These are phyloP conservation scores for Mediolabrus comicus DNA, from an alignment of 108 stramenopile species.

Conservation along the genomic window DNA sequence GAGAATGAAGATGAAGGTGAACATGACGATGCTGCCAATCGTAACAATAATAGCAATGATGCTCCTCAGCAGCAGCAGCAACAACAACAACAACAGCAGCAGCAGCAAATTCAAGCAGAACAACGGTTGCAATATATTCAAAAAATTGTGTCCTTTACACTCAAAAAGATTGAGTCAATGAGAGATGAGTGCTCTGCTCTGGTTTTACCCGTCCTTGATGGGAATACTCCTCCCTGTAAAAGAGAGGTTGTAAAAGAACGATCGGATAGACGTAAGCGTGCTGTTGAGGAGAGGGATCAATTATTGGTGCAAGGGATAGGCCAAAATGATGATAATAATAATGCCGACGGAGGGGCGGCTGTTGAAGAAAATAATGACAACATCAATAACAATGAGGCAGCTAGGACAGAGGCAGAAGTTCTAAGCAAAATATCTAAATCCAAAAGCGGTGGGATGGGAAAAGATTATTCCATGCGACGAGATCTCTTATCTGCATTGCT, in stretches of 20 bases:
- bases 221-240: slow-evolving; percentile 74
- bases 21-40: not conserved
- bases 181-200: slow-evolving; percentile 42
- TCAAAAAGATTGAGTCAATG: slow-evolving; percentile 50
- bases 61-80: too few species aligned
- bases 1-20: not conserved
- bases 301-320: not conserved
- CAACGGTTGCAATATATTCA: slow-evolving; percentile 41
- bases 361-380: slow-evolving; percentile 1
- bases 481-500: slow-evolving; percentile 42
- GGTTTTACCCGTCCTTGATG: slow-evolving; percentile 81
- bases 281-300: slow-evolving; percentile 26
- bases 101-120: slow-evolving; percentile 1
- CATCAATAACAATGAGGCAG: slow-evolving; percentile 26
- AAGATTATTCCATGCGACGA: slow-evolving; percentile 17
- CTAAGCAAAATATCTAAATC: slow-evolving; percentile 50
- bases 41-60: too few species aligned
- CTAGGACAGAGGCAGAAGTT: slow-evolving; percentile 11
- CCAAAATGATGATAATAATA: slow-evolving; percentile 18
- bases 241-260: slow-evolving; percentile 18
- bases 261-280: slow-evolving; percentile 11
- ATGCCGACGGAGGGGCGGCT: slow-evolving; percentile 8
- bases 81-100: slow-evolving; percentile 16
- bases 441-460: slow-evolving; percentile 67
- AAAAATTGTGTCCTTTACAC: slow-evolving; percentile 47